These are phyloP conservation scores for Lachnellula suecica DNA, from an alignment of 2,329 filamentous ascomycete species.

Conservation along the genomic window DNA sequence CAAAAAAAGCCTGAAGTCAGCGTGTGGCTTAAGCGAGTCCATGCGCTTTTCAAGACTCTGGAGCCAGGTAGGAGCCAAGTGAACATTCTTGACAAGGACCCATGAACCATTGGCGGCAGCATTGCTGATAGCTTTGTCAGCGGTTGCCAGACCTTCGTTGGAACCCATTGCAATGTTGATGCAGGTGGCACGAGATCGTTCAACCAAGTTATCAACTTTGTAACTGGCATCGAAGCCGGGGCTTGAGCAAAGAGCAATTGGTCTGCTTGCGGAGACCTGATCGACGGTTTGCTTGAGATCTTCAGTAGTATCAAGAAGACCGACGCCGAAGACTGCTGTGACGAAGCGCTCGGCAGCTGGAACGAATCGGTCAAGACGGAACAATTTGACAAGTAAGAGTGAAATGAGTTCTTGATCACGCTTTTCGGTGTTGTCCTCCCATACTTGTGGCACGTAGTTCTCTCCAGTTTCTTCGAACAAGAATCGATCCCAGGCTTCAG, in stretches of 20 bases:
- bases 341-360: slow-evolving; percentile 92
- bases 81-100: slow-evolving; percentile 99
- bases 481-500: slow-evolving; percentile 77
- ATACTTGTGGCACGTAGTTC: slow-evolving; percentile 74
- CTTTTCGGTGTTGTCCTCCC: slow-evolving; percentile 62
- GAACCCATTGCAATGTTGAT: slow-evolving; percentile 99
- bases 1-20: slow-evolving; percentile 90
- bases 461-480: slow-evolving; percentile 84
- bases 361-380: slow-evolving; percentile 93
- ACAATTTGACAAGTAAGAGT: slow-evolving; percentile 89
- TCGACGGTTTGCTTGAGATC: slow-evolving; percentile 83
- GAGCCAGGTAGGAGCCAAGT: slow-evolving; percentile 92
- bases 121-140: slow-evolving; percentile 92
- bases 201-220: slow-evolving; percentile 95
- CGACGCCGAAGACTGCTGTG: slow-evolving; percentile 76
- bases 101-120: slow-evolving; percentile 90
- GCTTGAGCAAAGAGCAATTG: slow-evolving; percentile 89
- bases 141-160: slow-evolving; percentile 86
- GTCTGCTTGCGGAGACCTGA: slow-evolving; percentile 79
- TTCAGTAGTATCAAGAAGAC: slow-evolving; percentile 79
- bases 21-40: slow-evolving; percentile 90
- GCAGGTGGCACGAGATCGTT: slow-evolving; percentile 77
- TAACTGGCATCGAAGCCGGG: slow-evolving; percentile 98
- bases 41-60: slow-evolving; percentile 97
- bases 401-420: slow-evolving; percentile 78